Evolutionary conservation across 768 basidiomycete genomes (phyloP).

Genomic region (Lentinula sp.): DNA sequence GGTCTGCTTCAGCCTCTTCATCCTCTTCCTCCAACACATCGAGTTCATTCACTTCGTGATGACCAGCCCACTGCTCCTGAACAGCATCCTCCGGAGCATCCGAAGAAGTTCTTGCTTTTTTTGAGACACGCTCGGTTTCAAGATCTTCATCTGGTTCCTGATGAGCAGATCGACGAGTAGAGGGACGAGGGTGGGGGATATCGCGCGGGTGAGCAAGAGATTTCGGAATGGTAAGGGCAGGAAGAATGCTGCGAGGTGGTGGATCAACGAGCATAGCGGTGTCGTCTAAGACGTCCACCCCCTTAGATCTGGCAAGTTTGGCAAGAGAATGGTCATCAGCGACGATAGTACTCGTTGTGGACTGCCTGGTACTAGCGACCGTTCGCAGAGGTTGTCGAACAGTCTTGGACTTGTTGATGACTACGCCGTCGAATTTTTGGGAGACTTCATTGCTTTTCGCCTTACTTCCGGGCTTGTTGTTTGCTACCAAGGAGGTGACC

Average conservation of each 20-base stretch:
- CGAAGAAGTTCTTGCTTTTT: slow-evolving; percentile 61
- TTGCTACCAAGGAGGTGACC: slow-evolving; percentile 43
- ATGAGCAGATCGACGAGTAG: slow-evolving; percentile 8
- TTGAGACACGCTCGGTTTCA: slow-evolving; percentile 46
- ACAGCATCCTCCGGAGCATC: slow-evolving; percentile 26
- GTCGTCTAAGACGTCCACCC: slow-evolving; percentile 15
- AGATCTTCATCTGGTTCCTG: slow-evolving; percentile 36
- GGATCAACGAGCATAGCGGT: slow-evolving; percentile 18
- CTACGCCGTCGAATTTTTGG: slow-evolving; percentile 43
- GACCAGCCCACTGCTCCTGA: slow-evolving; percentile 19
- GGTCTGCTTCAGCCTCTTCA: slow-evolving; percentile 41
- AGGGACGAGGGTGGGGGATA: slow-evolving; percentile 11
- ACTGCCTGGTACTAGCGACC: slow-evolving; percentile 22
- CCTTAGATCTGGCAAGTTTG: slow-evolving; percentile 16
- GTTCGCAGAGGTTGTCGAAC: slow-evolving; percentile 32
- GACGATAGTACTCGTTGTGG: slow-evolving; percentile 13
- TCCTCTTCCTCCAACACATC: slow-evolving; percentile 12
- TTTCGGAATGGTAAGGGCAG: slow-evolving; percentile 7
- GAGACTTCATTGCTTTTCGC: slow-evolving; percentile 40
- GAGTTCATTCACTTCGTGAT: slow-evolving; percentile 36
- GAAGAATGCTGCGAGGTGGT: not conserved
- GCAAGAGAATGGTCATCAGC: slow-evolving; percentile 18
- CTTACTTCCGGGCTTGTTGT: slow-evolving; percentile 31
- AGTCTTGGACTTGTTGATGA: slow-evolving; percentile 30
- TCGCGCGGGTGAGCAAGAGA: slow-evolving; percentile 19